phyloP scores from a whole-genome alignment of 2,329 filamentous ascomycete species.

The Diaporthe sp. region DNA sequence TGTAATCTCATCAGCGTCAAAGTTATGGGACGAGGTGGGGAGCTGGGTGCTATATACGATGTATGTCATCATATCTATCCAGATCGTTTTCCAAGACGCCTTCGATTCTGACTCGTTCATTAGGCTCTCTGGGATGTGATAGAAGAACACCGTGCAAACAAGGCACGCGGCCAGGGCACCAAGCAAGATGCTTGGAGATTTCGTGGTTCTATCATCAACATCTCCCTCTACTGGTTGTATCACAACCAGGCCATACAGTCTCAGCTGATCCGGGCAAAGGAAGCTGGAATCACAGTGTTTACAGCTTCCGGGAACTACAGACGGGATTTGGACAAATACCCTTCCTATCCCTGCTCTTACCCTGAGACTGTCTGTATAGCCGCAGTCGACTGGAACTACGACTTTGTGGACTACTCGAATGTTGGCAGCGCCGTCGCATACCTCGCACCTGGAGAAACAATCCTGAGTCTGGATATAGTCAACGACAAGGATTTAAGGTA shows the following conservation, averaged over 20 bases:
- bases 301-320: neutral
- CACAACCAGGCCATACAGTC: neutral
- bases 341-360: neutral
- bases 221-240: neutral
- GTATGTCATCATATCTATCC: neutral
- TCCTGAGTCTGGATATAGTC: neutral
- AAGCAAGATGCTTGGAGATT: neutral
- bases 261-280: neutral
- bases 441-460: neutral
- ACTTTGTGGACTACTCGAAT: neutral
- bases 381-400: neutral
- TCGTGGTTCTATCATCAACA: neutral
- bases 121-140: neutral
- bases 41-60: accelerated
- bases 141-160: neutral
- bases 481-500: accelerated
- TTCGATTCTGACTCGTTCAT: neutral
- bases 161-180: neutral
- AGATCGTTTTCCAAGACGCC: neutral
- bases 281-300: neutral
- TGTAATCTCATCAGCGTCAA: slow-evolving; percentile 9
- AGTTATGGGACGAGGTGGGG: neutral
- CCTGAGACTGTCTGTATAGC: neutral
- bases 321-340: neutral
- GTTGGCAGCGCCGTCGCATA: neutral